phyloP scores from a whole-genome alignment of 768 basidiomycete genomes.

The Tylopilus vinaceipallidus region DNA sequence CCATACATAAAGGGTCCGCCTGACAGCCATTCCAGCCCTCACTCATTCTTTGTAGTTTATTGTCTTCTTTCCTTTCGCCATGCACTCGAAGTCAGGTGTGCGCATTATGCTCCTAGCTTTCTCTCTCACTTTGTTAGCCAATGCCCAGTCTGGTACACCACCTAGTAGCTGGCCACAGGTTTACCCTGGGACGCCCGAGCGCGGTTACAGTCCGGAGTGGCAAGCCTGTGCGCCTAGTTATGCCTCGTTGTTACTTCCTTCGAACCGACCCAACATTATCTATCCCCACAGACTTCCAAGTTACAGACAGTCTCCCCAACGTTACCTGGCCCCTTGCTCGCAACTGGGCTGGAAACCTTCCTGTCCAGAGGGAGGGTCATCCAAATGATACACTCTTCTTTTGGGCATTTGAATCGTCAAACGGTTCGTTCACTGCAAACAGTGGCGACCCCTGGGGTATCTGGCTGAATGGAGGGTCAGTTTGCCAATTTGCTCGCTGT shows the following conservation, averaged over 20 bases:
- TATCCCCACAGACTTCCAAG: conserved; percentile 50
- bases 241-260: neutral
- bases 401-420: conserved; percentile 55
- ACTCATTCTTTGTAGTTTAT: conserved; percentile 4
- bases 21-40: neutral
- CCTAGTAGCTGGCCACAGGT: conserved; percentile 39
- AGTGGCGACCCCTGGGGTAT: conserved; percentile 64
- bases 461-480: conserved; percentile 73
- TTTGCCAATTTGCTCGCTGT: neutral
- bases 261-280: neutral
- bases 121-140: conserved; percentile 5
- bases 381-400: conserved; percentile 69
- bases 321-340: conserved; percentile 51
- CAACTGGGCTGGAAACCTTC: conserved; percentile 65
- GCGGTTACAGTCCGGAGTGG: conserved; percentile 56
- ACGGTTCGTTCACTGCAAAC: conserved; percentile 51
- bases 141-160: conserved; percentile 25
- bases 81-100: conserved; percentile 20
- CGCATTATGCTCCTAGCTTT: conserved; percentile 1
- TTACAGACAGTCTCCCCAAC: conserved; percentile 55
- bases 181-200: conserved; percentile 43
- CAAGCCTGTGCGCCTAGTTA: conserved; percentile 55
- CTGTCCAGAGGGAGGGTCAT: conserved; percentile 55
- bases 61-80: conserved; percentile 9
- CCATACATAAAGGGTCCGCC: conserved; percentile 17